phyloP scores from a whole-genome alignment of 768 basidiomycete species.

The Pleurotus ostreatus region DNA sequence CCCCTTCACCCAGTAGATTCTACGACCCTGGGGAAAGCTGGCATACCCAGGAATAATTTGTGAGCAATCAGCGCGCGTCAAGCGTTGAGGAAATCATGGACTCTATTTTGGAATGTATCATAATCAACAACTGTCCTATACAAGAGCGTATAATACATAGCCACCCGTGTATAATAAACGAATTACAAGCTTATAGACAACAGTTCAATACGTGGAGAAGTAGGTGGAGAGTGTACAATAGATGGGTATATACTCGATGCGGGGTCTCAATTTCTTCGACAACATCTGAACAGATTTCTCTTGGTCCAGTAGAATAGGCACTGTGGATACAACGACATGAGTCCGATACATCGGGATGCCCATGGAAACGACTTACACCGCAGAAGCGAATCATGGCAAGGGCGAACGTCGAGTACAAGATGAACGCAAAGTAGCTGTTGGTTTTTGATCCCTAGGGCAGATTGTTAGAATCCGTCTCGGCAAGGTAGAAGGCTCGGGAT shows the following conservation, averaged over 20 bases:
- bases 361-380: slow-evolving; percentile 38
- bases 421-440: slow-evolving; percentile 53
- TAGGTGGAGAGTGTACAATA: background rate
- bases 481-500: background rate
- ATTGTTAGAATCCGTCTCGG: background rate
- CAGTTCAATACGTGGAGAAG: too few relatives aligned
- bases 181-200: too few relatives aligned
- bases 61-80: too few relatives aligned
- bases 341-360: background rate
- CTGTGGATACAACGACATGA: slow-evolving; percentile 29
- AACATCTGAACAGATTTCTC: slow-evolving; percentile 78
- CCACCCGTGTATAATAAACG: too few relatives aligned
- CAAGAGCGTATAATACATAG: too few relatives aligned
- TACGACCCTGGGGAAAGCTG: too few relatives aligned
- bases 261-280: slow-evolving; percentile 56
- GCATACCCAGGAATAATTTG: too few relatives aligned
- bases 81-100: too few relatives aligned
- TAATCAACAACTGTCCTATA: too few relatives aligned
- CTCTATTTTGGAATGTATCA: too few relatives aligned
- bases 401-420: slow-evolving; percentile 57
- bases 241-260: background rate
- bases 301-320: slow-evolving; percentile 81
- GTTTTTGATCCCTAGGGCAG: slow-evolving; percentile 27
- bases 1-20: too few relatives aligned
- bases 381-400: slow-evolving; percentile 52